Conservation (phyloP, 2,329 filamentous ascomycete species). For the Fonsecaea erecta region DNA sequence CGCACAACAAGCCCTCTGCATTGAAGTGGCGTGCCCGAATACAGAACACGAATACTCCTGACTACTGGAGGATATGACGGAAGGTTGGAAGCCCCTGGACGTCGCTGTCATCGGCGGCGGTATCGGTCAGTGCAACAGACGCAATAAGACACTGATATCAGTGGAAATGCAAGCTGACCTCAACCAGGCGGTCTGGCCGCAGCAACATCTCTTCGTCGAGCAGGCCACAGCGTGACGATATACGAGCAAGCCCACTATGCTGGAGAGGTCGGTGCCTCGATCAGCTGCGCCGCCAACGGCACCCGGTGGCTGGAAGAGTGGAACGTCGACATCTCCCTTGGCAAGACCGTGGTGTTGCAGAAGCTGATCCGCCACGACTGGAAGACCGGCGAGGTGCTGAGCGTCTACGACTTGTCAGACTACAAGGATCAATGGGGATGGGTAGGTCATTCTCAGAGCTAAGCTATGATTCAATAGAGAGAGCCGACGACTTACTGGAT, state of each 20-base stretch:
- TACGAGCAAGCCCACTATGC: slow-evolving; percentile 41
- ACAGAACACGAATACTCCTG: too few species aligned
- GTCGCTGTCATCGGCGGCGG: slow-evolving; percentile 14
- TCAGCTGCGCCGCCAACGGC: slow-evolving; percentile 42
- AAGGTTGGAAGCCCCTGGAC: slow-evolving; percentile 6
- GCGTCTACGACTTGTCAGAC: slow-evolving; percentile 39
- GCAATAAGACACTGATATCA: not conserved
- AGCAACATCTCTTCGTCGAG: slow-evolving; percentile 42
- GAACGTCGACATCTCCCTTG: slow-evolving; percentile 38
- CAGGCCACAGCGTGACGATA: slow-evolving; percentile 43
- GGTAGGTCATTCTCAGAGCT: slow-evolving; percentile 22
- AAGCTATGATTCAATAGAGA: slow-evolving; percentile 18
- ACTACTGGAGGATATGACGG: not conserved
- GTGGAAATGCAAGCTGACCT: not conserved
- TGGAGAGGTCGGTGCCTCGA: slow-evolving; percentile 42
- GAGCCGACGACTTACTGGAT: not conserved
- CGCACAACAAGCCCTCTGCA: not conserved
- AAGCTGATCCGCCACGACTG: slow-evolving; percentile 43
- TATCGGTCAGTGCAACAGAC: not conserved
- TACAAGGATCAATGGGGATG: slow-evolving; percentile 32
- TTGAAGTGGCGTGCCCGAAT: not conserved
- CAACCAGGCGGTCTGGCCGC: slow-evolving; percentile 39
- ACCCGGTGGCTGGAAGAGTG: slow-evolving; percentile 38
- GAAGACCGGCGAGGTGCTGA: slow-evolving; percentile 38
- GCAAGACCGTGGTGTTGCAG: slow-evolving; percentile 39